Conservation (phyloP, 2,329 filamentous ascomycete species). For the Endocalyx cinctus region DNA sequence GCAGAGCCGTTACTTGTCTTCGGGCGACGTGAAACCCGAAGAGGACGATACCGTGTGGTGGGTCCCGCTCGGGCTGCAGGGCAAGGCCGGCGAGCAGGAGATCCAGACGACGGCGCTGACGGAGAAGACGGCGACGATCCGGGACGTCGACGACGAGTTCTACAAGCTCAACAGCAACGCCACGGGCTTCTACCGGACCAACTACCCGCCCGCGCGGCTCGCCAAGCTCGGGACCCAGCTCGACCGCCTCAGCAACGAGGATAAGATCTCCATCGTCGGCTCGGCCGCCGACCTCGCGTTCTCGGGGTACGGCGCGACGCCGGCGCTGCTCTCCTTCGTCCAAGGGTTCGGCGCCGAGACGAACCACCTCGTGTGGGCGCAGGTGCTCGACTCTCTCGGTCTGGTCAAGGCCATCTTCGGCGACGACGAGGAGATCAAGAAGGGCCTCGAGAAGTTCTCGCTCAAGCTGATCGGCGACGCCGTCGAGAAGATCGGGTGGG, state of each 20-base stretch:
- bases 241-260: conserved; percentile 71
- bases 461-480: conserved; percentile 72
- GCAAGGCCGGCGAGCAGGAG: conserved; percentile 61
- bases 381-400: conserved; percentile 71
- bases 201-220: conserved; percentile 82
- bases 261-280: conserved; percentile 89
- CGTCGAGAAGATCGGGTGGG: conserved; percentile 79
- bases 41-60: conserved; percentile 95
- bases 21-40: conserved; percentile 83
- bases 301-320: conserved; percentile 77
- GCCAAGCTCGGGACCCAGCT: conserved; percentile 74
- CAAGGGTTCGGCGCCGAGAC: conserved; percentile 78
- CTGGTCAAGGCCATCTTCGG: conserved; percentile 82
- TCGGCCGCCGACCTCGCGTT: conserved; percentile 87
- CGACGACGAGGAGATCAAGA: conserved; percentile 66
- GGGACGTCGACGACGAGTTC: conserved; percentile 70
- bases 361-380: conserved; percentile 85
- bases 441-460: conserved; percentile 72
- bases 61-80: conserved; percentile 83
- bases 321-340: conserved; percentile 76
- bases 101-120: conserved; percentile 65
- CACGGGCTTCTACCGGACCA: conserved; percentile 85
- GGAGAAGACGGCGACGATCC: conserved; percentile 70
- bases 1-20: conserved; percentile 86
- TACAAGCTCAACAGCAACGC: conserved; percentile 93